These are phyloP conservation scores for Themeda triandra DNA, from an alignment of 176 grass and related monocot species.

Conservation along the genomic window DNA sequence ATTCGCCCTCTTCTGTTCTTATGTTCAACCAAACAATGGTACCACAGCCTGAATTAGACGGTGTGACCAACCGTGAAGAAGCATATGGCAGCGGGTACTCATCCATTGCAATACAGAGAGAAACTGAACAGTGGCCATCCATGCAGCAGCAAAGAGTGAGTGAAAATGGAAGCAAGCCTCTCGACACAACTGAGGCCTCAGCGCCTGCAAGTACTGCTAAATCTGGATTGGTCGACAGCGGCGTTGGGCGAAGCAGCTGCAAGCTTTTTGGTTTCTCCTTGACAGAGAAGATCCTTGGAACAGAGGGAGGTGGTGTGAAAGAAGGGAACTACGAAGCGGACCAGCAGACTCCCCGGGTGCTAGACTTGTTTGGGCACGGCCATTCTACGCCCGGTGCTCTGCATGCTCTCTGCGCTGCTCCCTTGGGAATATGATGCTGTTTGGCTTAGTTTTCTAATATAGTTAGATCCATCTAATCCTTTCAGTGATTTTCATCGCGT, in stretches of 20 bases:
- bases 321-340: slow-evolving; percentile 12
- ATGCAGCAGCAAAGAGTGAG: slow-evolving; percentile 6
- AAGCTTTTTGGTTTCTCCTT: slow-evolving; percentile 87
- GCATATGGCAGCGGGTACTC: not conserved
- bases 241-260: slow-evolving; percentile 27
- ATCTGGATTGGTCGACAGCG: not conserved
- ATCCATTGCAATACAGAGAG: slow-evolving; percentile 9
- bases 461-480: not conserved
- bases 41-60: slow-evolving; percentile 9
- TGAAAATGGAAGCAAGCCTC: slow-evolving; percentile 20
- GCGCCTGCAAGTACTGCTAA: not conserved
- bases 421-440: slow-evolving; percentile 38
- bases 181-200: slow-evolving; percentile 11
- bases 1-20: slow-evolving; percentile 74
- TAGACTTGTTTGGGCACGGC: slow-evolving; percentile 41
- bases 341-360: slow-evolving; percentile 2
- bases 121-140: slow-evolving; percentile 5
- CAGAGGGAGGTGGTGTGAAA: slow-evolving; percentile 21
- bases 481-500: not conserved
- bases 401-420: slow-evolving; percentile 46
- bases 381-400: slow-evolving; percentile 28
- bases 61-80: not conserved
- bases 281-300: slow-evolving; percentile 48
- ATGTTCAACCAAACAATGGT: slow-evolving; percentile 50
- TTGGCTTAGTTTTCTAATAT: not conserved